phyloP scores from a whole-genome alignment of 2,329 filamentous ascomycete genomes.

The Clonostachys rhizophaga region DNA sequence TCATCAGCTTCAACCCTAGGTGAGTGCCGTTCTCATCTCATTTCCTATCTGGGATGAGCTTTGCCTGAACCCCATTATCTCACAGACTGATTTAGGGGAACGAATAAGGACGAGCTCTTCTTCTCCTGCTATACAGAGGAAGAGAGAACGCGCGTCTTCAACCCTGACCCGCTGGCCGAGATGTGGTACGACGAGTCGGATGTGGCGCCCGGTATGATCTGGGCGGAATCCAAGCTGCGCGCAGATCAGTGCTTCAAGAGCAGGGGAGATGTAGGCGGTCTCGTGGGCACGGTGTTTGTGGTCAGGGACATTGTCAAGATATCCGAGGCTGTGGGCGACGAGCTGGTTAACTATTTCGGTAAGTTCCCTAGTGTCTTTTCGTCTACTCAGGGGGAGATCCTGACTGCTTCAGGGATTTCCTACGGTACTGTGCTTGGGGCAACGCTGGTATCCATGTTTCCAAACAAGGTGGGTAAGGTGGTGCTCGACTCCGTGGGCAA shows the following conservation, averaged over 20 bases:
- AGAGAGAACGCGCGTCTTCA: too few relatives aligned
- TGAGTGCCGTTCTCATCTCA: too few relatives aligned
- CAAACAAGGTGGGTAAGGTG: slow-evolving; percentile 28
- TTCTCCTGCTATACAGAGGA: too few relatives aligned
- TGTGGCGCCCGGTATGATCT: slow-evolving; percentile 4
- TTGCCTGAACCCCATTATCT: too few relatives aligned
- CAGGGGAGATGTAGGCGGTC: slow-evolving; percentile 19
- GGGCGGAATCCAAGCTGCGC: slow-evolving; percentile 11
- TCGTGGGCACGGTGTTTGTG: slow-evolving; percentile 35
- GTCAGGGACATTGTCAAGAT: slow-evolving; percentile 37
- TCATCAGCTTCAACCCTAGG: too few relatives aligned
- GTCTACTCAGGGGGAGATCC: too few relatives aligned
- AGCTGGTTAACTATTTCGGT: slow-evolving; percentile 27
- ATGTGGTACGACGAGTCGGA: too few relatives aligned
- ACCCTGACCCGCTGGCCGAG: too few relatives aligned
- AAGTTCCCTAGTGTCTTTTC: not conserved
- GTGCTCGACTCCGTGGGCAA: slow-evolving; percentile 29
- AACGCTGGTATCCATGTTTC: slow-evolving; percentile 33
- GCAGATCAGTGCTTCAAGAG: slow-evolving; percentile 9
- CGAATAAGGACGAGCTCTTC: too few relatives aligned
- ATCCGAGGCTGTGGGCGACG: slow-evolving; percentile 32
- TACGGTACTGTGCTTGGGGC: slow-evolving; percentile 33
- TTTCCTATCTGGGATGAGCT: too few relatives aligned
- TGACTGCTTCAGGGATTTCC: slow-evolving; percentile 20
- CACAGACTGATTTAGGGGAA: too few relatives aligned